A percentile compares a stretch with the other conserved stretches of the same genome.
These are phyloP conservation scores for Pterocarpus macrocarpus DNA, from an alignment of 306 rosid genomes.

Conservation along the genomic window DNA sequence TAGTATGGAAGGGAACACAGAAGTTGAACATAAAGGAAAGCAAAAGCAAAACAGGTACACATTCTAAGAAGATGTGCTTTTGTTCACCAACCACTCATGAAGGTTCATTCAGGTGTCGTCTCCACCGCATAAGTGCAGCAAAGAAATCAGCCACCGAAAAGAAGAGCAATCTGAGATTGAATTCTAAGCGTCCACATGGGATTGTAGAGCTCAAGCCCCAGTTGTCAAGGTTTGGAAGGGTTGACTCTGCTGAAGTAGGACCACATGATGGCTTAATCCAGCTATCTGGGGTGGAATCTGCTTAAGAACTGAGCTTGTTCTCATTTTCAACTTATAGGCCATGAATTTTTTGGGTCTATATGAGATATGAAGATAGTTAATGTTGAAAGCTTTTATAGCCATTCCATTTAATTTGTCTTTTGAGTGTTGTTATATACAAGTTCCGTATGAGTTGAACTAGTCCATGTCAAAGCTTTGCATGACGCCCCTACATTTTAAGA, in stretches of 20 bases:
- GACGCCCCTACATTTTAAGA: constrained; percentile 1
- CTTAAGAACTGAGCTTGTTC: constrained; percentile 14
- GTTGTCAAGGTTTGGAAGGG: constrained; percentile 42
- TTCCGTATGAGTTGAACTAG: constrained; percentile 18
- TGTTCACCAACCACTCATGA: constrained; percentile 57
- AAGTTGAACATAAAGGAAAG: constrained; percentile 39
- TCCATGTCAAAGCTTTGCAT: neutral
- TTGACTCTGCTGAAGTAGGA: constrained; percentile 34
- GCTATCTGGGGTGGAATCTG: constrained; percentile 8
- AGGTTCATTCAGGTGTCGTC: constrained; percentile 52
- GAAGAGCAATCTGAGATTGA: neutral
- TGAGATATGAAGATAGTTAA: neutral
- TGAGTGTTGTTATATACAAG: neutral
- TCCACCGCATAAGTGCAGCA: constrained; percentile 40
- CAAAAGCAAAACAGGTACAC: constrained; percentile 41
- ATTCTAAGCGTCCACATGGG: neutral
- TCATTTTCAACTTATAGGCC: constrained; percentile 7
- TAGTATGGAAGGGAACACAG: constrained; percentile 19
- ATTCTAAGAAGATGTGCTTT: constrained; percentile 33
- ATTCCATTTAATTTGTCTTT: neutral
- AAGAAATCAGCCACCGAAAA: constrained; percentile 33
- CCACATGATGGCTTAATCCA: constrained; percentile 17
- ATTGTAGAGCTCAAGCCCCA: constrained; percentile 42
- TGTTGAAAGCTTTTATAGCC: neutral
- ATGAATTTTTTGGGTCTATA: neutral